A percentile compares a stretch with the other conserved stretches of the same genome.
Conservation (phyloP, 495 filamentous ascomycete species). For the Cudoniella acicularis region DNA sequence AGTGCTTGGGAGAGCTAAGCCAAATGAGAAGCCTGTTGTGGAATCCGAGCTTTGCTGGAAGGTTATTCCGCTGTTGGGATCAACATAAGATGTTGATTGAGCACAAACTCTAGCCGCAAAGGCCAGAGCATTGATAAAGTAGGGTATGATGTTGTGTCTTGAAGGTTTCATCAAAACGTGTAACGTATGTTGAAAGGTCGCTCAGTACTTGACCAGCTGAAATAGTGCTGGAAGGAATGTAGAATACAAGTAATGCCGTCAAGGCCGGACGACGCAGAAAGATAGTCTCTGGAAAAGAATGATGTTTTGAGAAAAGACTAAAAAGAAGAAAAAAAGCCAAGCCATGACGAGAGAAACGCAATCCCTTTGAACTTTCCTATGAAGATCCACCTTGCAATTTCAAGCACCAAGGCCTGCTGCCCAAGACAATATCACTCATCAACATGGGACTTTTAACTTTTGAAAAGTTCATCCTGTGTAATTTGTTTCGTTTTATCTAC, state of each 20-base stretch:
- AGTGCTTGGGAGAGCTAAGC: constrained; percentile 47
- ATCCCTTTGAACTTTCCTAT: not conserved
- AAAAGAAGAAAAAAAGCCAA: not conserved
- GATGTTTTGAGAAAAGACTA: not conserved
- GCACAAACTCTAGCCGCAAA: constrained; percentile 8
- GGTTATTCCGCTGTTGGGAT: constrained; percentile 31
- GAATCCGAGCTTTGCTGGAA: constrained; percentile 31
- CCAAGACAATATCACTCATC: not conserved
- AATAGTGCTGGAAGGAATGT: not conserved
- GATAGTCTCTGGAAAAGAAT: not conserved
- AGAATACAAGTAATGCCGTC: constrained; percentile 1
- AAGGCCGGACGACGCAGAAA: not conserved
- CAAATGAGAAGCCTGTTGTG: constrained; percentile 40
- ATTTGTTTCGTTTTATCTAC: constrained; percentile 2
- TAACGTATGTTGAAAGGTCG: not conserved
- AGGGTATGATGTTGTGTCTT: constrained; percentile 1
- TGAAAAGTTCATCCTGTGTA: not conserved
- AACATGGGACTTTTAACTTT: not conserved
- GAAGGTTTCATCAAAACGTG: not conserved
- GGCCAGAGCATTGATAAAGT: constrained; percentile 10
- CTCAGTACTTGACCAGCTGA: not conserved
- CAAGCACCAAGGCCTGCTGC: not conserved
- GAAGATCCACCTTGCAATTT: not conserved
- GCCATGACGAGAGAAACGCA: not conserved
- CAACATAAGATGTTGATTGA: constrained; percentile 27